A percentile compares a stretch with the other conserved stretches of the same genome.
Evolutionary conservation across 768 basidiomycete genomes (phyloP).

Genomic region (Leccinum ochraceum): DNA sequence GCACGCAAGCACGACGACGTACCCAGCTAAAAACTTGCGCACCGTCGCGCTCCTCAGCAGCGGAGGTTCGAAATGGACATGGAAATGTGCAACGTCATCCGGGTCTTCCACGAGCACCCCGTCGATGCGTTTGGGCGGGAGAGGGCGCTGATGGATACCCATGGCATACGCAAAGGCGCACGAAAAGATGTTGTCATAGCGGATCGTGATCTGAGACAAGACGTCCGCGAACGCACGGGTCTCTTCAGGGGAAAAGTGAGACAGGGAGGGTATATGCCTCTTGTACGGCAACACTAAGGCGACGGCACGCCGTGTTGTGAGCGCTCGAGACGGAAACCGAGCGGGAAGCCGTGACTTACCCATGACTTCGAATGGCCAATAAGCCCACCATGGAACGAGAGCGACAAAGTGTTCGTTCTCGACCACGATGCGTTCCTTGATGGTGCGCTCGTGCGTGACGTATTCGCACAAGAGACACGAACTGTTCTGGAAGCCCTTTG

Average conservation of each 20-base stretch:
- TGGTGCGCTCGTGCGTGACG: slow-evolving; percentile 60
- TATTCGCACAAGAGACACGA: slow-evolving; percentile 84
- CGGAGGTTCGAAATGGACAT: slow-evolving; percentile 87
- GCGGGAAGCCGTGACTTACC: slow-evolving; percentile 38
- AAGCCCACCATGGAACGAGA: slow-evolving; percentile 93
- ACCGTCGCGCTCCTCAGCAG: slow-evolving; percentile 79
- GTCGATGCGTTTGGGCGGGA: slow-evolving; percentile 41
- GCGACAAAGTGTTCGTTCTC: slow-evolving; percentile 79
- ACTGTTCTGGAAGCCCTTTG: slow-evolving; percentile 54
- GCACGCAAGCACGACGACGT: slow-evolving; percentile 34
- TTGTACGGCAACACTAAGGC: slow-evolving; percentile 68
- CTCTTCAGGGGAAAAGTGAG: slow-evolving; percentile 61
- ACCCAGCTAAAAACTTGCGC: slow-evolving; percentile 91
- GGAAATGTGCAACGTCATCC: slow-evolving; percentile 71
- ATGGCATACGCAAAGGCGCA: slow-evolving; percentile 94
- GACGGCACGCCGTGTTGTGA: neutral
- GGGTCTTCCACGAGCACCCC: slow-evolving; percentile 36
- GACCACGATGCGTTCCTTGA: slow-evolving; percentile 63
- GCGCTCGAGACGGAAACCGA: slow-evolving; percentile 1
- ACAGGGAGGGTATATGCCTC: slow-evolving; percentile 75
- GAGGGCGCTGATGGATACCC: slow-evolving; percentile 88
- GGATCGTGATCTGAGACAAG: slow-evolving; percentile 61
- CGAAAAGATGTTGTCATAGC: slow-evolving; percentile 78
- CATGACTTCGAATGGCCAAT: slow-evolving; percentile 89
- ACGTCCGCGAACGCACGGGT: slow-evolving; percentile 63